These are phyloP conservation scores for Penicillium argentinense DNA, from an alignment of 495 filamentous ascomycete species.

Conservation along the genomic window DNA sequence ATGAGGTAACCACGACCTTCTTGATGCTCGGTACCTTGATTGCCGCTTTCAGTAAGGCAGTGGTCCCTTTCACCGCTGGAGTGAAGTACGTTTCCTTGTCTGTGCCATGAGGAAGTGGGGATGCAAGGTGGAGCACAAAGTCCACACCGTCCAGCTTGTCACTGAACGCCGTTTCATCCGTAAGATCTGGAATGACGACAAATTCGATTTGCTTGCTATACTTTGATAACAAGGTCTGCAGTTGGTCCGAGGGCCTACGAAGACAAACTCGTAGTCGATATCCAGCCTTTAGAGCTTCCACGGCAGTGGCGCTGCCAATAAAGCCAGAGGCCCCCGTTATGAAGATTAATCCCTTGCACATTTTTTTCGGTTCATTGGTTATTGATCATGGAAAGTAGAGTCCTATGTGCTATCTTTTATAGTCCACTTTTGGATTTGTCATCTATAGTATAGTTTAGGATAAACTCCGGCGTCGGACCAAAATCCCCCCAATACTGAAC, in stretches of 20 bases:
- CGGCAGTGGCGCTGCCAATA: constrained; percentile 37
- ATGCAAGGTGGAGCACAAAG: constrained; percentile 42
- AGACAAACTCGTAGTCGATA: constrained; percentile 38
- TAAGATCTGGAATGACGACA: constrained; percentile 33
- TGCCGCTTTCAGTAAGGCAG: constrained; percentile 30
- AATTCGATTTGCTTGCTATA: constrained; percentile 26
- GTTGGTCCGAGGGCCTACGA: constrained; percentile 27
- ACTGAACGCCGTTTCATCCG: constrained; percentile 24
- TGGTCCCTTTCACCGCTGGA: constrained; percentile 35
- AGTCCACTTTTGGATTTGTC: too few relatives aligned
- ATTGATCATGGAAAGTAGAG: too few relatives aligned
- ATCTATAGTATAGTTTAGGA: too few relatives aligned
- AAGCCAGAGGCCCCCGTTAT: constrained; percentile 48
- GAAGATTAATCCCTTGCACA: constrained; percentile 41
- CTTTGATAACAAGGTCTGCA: constrained; percentile 19
- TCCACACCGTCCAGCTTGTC: constrained; percentile 32
- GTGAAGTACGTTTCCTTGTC: constrained; percentile 29
- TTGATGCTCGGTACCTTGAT: constrained; percentile 29
- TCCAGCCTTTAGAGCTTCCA: constrained; percentile 38
- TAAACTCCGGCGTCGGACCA: too few relatives aligned
- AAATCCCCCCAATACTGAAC: too few relatives aligned
- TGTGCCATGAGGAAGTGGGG: constrained; percentile 30
- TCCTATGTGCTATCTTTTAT: too few relatives aligned
- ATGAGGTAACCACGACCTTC: constrained; percentile 38
- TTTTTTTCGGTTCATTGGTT: too few relatives aligned